These are phyloP conservation scores for Nicotiana knightiana DNA, from an alignment of 257 asterid genomes.

Conservation along the genomic window DNA sequence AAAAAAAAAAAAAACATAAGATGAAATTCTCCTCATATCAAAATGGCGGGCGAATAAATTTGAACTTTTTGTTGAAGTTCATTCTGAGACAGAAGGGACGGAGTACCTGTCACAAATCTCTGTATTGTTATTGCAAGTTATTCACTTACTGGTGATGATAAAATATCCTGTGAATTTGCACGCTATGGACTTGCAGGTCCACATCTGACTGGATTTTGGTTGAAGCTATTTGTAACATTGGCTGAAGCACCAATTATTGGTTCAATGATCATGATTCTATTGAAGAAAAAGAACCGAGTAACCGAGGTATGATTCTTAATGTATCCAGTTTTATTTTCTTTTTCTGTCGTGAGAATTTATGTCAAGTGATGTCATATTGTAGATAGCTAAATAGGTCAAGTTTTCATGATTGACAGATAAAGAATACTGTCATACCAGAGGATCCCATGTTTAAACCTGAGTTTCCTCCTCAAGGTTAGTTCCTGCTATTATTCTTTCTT, in stretches of 20 bases:
- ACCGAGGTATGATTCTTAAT: conserved; percentile 40
- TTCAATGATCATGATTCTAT: conserved; percentile 32
- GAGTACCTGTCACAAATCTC: background rate
- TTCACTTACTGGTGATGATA: background rate
- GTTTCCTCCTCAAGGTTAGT: conserved; percentile 85
- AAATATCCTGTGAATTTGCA: background rate
- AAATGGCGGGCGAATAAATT: background rate
- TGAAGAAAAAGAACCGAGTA: conserved; percentile 60
- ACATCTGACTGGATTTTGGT: conserved; percentile 69
- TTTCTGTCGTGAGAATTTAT: background rate
- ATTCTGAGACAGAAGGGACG: background rate
- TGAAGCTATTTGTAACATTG: conserved; percentile 58
- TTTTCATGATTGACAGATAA: conserved; percentile 40
- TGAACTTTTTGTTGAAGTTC: background rate
- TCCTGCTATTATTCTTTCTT: background rate
- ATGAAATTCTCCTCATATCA: background rate
- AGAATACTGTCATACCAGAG: conserved; percentile 84
- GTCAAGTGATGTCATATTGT: background rate
- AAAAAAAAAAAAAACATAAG: background rate
- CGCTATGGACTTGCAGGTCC: conserved; percentile 59
- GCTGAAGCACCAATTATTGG: conserved; percentile 67
- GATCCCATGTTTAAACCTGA: conserved; percentile 89
- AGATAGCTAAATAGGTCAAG: background rate
- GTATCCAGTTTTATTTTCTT: background rate
- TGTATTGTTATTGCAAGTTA: background rate